A percentile compares a stretch with the other conserved stretches of the same genome.
Conservation (phyloP, 345 rosid species). For the Rhodomyrtus tomentosa region DNA sequence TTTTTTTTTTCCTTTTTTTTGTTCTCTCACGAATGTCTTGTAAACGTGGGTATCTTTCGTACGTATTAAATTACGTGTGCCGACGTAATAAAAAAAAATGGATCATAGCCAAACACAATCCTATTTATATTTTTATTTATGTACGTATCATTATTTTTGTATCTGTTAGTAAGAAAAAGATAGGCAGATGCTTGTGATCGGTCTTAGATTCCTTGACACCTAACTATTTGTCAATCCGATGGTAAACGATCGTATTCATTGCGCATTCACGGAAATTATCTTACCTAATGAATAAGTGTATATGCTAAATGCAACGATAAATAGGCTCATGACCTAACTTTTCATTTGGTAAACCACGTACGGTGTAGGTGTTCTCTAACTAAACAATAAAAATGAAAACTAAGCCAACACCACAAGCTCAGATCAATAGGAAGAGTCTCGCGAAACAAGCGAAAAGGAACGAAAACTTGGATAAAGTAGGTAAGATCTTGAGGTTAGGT, state of each 20-base stretch:
- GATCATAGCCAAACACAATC: neutral
- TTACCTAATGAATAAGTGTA: neutral
- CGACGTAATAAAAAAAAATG: too few relatives aligned
- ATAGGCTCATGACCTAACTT: neutral
- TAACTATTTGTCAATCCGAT: neutral
- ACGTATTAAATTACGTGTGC: neutral
- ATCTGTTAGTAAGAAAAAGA: neutral
- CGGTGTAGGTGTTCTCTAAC: neutral
- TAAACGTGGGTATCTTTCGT: neutral
- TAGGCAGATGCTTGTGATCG: neutral
- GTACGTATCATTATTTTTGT: neutral
- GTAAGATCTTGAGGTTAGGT: neutral
- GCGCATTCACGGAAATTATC: neutral
- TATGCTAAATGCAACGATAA: neutral
- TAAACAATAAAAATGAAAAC: neutral
- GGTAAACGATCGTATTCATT: neutral
- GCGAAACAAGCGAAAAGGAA: fast-evolving
- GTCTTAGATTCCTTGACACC: neutral
- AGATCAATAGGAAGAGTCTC: neutral
- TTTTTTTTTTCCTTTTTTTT: too few relatives aligned
- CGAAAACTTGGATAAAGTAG: neutral
- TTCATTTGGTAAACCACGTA: neutral
- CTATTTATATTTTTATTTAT: neutral
- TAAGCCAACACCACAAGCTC: neutral
- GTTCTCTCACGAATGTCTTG: neutral